Evolutionary conservation across 2,329 filamentous ascomycete species (phyloP).

Genomic region (Xylariales sp.): DNA sequence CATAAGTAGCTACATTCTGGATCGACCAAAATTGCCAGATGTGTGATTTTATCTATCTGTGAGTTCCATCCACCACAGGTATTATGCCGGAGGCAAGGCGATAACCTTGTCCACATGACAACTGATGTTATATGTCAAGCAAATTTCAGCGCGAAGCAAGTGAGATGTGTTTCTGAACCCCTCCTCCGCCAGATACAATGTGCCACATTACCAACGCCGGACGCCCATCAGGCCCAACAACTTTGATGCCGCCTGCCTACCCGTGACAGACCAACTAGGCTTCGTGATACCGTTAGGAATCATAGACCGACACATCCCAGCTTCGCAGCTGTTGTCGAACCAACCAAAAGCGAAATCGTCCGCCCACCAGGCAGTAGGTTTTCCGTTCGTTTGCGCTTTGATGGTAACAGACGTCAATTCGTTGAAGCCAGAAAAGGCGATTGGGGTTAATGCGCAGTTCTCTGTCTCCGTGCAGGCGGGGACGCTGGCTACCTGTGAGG

Average conservation of each 20-base stretch:
- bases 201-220: constrained; percentile 14
- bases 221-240: constrained; percentile 24
- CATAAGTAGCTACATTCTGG: constrained; percentile 36
- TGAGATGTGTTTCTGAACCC: constrained; percentile 27
- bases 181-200: constrained; percentile 5
- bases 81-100: constrained; percentile 38
- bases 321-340: constrained; percentile 55
- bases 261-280: constrained; percentile 23
- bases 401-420: constrained; percentile 53
- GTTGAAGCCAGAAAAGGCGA: constrained; percentile 43
- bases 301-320: constrained; percentile 27
- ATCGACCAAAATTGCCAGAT: constrained; percentile 39
- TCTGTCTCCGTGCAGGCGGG: constrained; percentile 40
- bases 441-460: constrained; percentile 42
- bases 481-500: constrained; percentile 40
- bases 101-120: constrained; percentile 37
- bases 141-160: constrained; percentile 37
- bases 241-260: constrained; percentile 26
- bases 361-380: constrained; percentile 58
- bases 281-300: constrained; percentile 22
- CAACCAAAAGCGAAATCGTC: constrained; percentile 59
- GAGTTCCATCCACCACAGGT: constrained; percentile 29
- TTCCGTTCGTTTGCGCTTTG: constrained; percentile 52
- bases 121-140: constrained; percentile 37
- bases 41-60: constrained; percentile 33